These are phyloP conservation scores for Plantago elongata DNA, from an alignment of 257 asterid species.

Conservation along the genomic window DNA sequence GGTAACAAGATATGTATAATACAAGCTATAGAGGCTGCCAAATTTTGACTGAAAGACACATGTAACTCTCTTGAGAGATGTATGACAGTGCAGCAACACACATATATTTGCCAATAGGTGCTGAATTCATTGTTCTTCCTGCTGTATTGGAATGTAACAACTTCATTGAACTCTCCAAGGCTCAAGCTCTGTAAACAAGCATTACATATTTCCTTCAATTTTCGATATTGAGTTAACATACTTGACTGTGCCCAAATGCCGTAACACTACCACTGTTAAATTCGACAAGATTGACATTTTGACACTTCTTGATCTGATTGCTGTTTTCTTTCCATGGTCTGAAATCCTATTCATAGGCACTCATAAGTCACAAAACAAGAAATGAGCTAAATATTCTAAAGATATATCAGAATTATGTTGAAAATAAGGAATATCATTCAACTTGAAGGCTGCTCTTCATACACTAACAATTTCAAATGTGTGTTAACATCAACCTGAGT, in stretches of 20 bases:
- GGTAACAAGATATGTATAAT: slow-evolving; percentile 8
- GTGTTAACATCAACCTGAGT: not conserved
- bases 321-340: not conserved
- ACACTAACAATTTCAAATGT: slow-evolving; percentile 6
- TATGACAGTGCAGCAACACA: slow-evolving; percentile 1
- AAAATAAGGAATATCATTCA: not conserved
- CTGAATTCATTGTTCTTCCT: not conserved
- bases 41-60: not conserved
- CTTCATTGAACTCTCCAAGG: not conserved
- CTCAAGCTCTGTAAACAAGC: not conserved
- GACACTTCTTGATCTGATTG: too few relatives aligned
- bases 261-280: too few relatives aligned
- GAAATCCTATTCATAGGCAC: not conserved
- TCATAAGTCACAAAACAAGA: not conserved
- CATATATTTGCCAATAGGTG: not conserved
- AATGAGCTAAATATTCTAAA: not conserved
- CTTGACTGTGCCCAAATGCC: too few relatives aligned
- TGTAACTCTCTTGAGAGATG: not conserved
- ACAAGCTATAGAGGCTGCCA: slow-evolving; percentile 3
- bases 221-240: too few relatives aligned
- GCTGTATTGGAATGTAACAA: not conserved
- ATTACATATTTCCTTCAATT: slow-evolving; percentile 3
- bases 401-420: not conserved
- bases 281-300: too few relatives aligned
- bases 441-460: slow-evolving; percentile 6